Percentiles rank a stretch among this genome's conserved stretches.
phyloP scores from a whole-genome alignment of 176 grass and related monocot species.

The Aegilops speltoides region DNA sequence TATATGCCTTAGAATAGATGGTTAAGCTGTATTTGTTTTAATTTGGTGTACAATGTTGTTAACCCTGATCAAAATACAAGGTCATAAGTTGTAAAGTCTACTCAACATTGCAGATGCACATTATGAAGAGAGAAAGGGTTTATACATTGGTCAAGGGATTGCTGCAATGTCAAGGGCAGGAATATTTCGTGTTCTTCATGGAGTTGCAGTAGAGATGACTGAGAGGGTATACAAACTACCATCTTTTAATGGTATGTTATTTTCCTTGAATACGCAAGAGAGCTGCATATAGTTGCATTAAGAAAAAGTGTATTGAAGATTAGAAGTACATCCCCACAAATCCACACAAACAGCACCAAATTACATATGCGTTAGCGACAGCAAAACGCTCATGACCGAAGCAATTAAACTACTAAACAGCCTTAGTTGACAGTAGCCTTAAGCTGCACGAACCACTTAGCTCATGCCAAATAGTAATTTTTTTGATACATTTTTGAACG shows the following conservation, averaged over 20 bases:
- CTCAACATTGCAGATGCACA: conserved; percentile 60
- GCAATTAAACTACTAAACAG: not conserved
- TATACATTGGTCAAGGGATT: conserved; percentile 87
- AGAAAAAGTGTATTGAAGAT: not conserved
- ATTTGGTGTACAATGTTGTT: conserved; percentile 2
- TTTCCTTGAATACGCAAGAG: not conserved
- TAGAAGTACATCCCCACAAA: not conserved
- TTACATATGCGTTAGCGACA: not conserved
- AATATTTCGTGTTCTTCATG: conserved; percentile 87
- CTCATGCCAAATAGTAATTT: not conserved
- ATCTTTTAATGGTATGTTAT: conserved; percentile 82
- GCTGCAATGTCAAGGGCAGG: conserved; percentile 82
- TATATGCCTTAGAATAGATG: conserved; percentile 8
- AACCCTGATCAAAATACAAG: not conserved
- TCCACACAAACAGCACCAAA: not conserved
- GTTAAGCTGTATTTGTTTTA: not conserved
- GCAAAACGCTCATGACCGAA: not conserved
- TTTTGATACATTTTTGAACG: not conserved
- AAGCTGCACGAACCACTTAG: not conserved
- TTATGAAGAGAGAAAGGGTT: conserved; percentile 76
- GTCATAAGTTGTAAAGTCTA: conserved; percentile 28
- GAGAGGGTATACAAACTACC: conserved; percentile 82
- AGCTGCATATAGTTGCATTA: not conserved
- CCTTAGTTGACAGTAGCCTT: not conserved
- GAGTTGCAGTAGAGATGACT: conserved; percentile 85